Percentiles rank a stretch among this genome's conserved stretches.
Evolutionary conservation across 495 filamentous ascomycete species (phyloP).

Genomic region (Xylaria intraflava): DNA sequence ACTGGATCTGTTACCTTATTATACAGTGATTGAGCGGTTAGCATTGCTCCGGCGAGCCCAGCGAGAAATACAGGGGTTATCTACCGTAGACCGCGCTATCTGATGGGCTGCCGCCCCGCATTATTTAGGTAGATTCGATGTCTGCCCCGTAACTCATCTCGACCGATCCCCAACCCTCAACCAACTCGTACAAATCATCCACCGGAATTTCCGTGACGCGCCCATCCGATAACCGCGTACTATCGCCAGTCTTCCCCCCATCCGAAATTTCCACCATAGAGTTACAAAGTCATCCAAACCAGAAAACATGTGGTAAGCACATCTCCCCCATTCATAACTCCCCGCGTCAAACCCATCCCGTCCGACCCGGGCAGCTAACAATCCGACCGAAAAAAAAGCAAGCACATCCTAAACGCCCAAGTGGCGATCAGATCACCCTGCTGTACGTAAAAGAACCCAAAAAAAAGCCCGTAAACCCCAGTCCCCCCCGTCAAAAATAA

Average conservation of each 20-base stretch:
- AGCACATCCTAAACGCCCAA: slow-evolving; percentile 97
- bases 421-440: slow-evolving; percentile 92
- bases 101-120: slow-evolving; percentile 2
- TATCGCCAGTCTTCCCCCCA: too few relatives aligned
- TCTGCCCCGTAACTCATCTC: background rate
- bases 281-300: too few relatives aligned
- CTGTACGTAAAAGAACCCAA: slow-evolving; percentile 51
- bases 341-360: background rate
- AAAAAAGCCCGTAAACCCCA: background rate
- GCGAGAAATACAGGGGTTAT: too few relatives aligned
- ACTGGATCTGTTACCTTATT: too few relatives aligned
- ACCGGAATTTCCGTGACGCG: slow-evolving; percentile 9
- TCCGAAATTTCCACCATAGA: too few relatives aligned
- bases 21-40: too few relatives aligned
- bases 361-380: slow-evolving; percentile 1
- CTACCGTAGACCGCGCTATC: too few relatives aligned
- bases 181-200: too few relatives aligned
- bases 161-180: too few relatives aligned
- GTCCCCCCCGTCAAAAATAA: background rate
- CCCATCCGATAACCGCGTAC: background rate
- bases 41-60: too few relatives aligned
- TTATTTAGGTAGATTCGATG: background rate
- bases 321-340: background rate
- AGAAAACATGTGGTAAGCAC: slow-evolving; percentile 23
- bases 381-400: slow-evolving; percentile 40